These are phyloP conservation scores for Entophlyctis helioformis DNA, from an alignment of 192 early-diverging fungal genomes.

Conservation along the genomic window DNA sequence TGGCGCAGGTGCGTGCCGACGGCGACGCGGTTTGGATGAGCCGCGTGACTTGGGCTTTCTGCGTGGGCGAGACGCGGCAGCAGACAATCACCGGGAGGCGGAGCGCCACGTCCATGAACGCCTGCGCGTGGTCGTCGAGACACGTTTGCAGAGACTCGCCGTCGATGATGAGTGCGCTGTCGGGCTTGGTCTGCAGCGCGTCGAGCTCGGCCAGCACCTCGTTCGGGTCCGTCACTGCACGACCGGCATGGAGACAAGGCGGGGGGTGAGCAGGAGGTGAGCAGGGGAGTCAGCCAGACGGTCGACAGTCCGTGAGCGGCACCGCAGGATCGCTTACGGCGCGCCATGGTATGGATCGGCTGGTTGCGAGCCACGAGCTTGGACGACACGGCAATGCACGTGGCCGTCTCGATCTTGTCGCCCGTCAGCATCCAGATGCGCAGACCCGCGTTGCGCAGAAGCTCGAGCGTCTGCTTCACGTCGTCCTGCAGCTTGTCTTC, in stretches of 20 bases:
- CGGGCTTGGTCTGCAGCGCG: constrained; percentile 51
- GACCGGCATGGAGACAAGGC: constrained; percentile 19
- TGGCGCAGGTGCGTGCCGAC: constrained; percentile 56
- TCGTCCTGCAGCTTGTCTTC: constrained; percentile 94
- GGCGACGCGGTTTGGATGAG: constrained; percentile 68
- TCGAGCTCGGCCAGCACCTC: constrained; percentile 61
- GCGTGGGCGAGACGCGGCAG: constrained; percentile 92
- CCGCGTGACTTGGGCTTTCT: constrained; percentile 84
- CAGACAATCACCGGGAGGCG: constrained; percentile 79
- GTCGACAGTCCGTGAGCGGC: no score
- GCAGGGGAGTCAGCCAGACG: no score
- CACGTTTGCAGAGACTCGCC: constrained; percentile 77
- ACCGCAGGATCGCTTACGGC: constrained; percentile 38
- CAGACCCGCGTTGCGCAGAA: constrained; percentile 79
- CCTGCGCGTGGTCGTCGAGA: constrained; percentile 58
- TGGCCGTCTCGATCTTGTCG: constrained; percentile 96
- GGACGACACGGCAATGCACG: constrained; percentile 86
- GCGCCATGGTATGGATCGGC: constrained; percentile 67
- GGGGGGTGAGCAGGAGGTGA: constrained; percentile 43
- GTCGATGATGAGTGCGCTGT: constrained; percentile 81
- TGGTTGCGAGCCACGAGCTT: constrained; percentile 82
- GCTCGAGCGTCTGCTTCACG: constrained; percentile 78
- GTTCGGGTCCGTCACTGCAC: constrained; percentile 17
- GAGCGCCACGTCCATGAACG: constrained; percentile 69
- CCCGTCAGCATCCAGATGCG: constrained; percentile 98